Evolutionary conservation across 1,284 basidiomycete genomes (phyloP), one percentile per base, ranked within the genome.

Genomic region (Macrocystidia cucumis): DNA sequence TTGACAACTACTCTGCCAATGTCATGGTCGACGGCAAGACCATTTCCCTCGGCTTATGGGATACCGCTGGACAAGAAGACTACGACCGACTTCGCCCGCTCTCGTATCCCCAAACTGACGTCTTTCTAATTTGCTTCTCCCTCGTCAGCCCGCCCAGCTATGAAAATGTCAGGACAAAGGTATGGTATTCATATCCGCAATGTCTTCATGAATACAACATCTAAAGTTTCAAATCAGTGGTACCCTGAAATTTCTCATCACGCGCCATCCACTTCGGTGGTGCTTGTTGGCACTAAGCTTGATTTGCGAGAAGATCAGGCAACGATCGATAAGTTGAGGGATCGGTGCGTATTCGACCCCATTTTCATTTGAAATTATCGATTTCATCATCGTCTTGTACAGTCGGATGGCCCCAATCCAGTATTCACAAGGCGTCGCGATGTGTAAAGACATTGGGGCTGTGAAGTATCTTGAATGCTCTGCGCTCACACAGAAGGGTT

Each of bases 11-110:
- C 59, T 90, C 88, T 41, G 86, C 84, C 40, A 88, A 92, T 67
- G 93, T 98, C 44, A 93, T 96, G 80, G 93, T 99, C 41, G 96
- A 98, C 54, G 91, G 92, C 51, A 96, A 97, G 72, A 96, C 96
- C 31, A 95, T 98, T 51, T 92, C 90, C 39, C 79, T 98, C 39
- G 95, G 95, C 38, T 69, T 98, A 39, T 98, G 92, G 93, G 92
- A 97, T 75, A 98, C 93, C n/a, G 93, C 93, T 33, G 93, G 93
- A 50, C 93, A 97, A 66, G 93, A 98, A 61, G 92, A 97, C 69
- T 95, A 93, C 60, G 96, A 98, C 63, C 88, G 96, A 39, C 84
- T 99, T 51, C 86, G 96, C 50, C 96, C 96, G 35, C 75, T 98
- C 45, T 95, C 91, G 43, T 99, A 99, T 67, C 96, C 96, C 5